phyloP scores from a whole-genome alignment of 805 yeast genomes.

The Wickerhamiella nectarea region DNA sequence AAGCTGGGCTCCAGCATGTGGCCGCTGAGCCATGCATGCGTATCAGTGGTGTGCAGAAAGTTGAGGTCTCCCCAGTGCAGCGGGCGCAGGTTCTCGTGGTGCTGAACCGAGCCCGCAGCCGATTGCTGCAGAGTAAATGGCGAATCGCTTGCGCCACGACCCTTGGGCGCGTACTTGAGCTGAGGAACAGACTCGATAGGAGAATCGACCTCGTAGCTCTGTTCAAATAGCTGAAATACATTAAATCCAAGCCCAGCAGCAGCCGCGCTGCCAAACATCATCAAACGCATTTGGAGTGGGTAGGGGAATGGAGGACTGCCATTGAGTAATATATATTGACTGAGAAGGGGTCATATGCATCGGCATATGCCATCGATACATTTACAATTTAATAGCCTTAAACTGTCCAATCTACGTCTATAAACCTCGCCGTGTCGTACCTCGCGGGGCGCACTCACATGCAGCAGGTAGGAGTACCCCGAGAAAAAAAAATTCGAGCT shows the following conservation, averaged over 20 bases:
- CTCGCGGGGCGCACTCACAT: too few relatives aligned
- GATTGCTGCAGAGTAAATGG: conserved; percentile 2
- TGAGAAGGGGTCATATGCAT: not conserved
- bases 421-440: too few relatives aligned
- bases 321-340: not conserved
- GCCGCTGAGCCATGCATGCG: conserved; percentile 92
- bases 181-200: not conserved
- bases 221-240: not conserved
- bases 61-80: conserved; percentile 60
- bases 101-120: not conserved
- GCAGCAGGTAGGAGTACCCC: too few relatives aligned
- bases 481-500: too few relatives aligned
- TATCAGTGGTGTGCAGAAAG: conserved; percentile 88
- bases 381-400: too few relatives aligned
- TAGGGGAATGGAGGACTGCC: not conserved
- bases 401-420: too few relatives aligned
- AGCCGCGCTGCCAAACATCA: not conserved
- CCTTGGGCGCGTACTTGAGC: not conserved
- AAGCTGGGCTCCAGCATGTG: conserved; percentile 53
- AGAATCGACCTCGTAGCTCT: not conserved
- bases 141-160: not conserved
- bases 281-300: too few relatives aligned
- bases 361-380: not conserved
- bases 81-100: conserved; percentile 22
- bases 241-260: not conserved